These are phyloP conservation scores for Luvunga scandens DNA, from an alignment of 345 rosid species.

Conservation along the genomic window DNA sequence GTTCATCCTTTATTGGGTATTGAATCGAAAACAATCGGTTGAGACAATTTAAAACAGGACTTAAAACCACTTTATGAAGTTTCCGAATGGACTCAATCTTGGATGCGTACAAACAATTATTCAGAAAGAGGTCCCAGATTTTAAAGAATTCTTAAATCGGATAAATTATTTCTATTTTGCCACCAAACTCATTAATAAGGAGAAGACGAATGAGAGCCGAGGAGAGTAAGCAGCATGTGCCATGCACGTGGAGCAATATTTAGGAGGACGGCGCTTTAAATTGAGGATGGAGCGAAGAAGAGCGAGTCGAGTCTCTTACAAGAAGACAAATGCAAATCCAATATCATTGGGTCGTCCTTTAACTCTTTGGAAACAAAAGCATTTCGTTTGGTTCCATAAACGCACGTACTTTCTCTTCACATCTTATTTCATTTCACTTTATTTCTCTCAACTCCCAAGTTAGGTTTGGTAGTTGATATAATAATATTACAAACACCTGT, in stretches of 20 bases:
- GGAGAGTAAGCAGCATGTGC: conserved; percentile 25
- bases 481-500: background rate
- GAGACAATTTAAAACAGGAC: no score
- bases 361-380: background rate
- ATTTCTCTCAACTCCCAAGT: background rate
- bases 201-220: background rate
- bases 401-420: background rate
- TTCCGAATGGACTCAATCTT: no score
- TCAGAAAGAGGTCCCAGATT: no score
- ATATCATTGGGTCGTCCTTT: background rate
- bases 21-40: no score
- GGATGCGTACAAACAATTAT: no score
- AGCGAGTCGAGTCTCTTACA: conserved; percentile 12
- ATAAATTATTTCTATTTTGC: no score
- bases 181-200: no score
- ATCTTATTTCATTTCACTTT: background rate
- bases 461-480: conserved; percentile 8
- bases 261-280: conserved; percentile 31
- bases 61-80: no score
- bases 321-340: conserved; percentile 14
- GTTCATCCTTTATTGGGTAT: no score
- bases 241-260: conserved; percentile 6
- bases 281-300: background rate
- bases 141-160: no score
- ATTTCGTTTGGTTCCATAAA: background rate